Evolutionary conservation across 2,329 filamentous ascomycete species (phyloP).

Genomic region (Cordyceps fumosorosea): DNA sequence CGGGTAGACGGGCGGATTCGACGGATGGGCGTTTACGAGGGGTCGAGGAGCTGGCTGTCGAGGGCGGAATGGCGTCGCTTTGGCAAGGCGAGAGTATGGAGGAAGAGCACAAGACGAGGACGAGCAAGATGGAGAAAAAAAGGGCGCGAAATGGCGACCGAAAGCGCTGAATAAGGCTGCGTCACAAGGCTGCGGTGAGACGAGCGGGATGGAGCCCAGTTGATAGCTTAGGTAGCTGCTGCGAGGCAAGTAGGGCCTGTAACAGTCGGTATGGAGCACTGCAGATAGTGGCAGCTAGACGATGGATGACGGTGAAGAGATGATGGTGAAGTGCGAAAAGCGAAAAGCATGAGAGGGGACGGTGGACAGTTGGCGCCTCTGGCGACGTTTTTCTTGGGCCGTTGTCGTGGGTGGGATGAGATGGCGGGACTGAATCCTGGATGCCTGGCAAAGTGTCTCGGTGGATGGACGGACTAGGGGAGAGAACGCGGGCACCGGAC

Average conservation of each 20-base stretch:
- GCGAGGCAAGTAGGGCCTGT: not conserved
- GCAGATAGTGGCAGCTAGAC: not conserved
- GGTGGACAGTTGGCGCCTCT: not conserved
- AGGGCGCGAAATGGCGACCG: not conserved
- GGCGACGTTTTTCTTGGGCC: not conserved
- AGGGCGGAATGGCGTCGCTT: not conserved
- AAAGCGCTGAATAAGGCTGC: slow-evolving; percentile 2
- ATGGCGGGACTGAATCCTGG: not conserved
- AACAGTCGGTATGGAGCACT: not conserved
- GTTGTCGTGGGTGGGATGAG: not conserved
- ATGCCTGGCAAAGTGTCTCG: not conserved
- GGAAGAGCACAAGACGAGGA: not conserved
- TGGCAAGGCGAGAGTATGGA: not conserved
- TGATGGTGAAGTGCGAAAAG: not conserved
- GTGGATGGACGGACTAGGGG: not conserved
- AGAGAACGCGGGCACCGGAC: not conserved
- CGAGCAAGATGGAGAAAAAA: not conserved
- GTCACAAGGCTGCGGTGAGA: slow-evolving; percentile 9
- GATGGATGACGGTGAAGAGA: not conserved
- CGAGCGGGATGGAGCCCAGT: not conserved
- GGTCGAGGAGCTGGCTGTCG: not conserved
- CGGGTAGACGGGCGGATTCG: too few relatives aligned
- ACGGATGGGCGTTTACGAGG: too few relatives aligned
- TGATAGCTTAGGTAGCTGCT: not conserved
- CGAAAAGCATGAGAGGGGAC: not conserved